These are phyloP conservation scores for Cystobasidiaceae sp. DNA, from an alignment of 1,284 basidiomycete species.

Conservation along the genomic window DNA sequence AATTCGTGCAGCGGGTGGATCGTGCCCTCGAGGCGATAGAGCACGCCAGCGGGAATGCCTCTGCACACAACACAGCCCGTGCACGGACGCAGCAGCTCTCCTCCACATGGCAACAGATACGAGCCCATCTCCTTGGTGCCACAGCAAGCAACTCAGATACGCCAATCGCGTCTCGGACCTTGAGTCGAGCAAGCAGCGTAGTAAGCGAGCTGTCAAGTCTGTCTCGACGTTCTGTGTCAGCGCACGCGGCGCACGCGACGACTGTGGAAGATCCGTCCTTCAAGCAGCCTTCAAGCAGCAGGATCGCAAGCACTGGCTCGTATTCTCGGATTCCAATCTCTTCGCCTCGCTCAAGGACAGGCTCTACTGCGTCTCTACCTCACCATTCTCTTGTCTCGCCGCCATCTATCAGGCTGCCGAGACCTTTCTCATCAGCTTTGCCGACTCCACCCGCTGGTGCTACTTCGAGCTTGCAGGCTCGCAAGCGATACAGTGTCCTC, in stretches of 20 bases:
- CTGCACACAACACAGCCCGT: too few species aligned
- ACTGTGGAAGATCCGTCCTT: too few species aligned
- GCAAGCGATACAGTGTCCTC: neutral
- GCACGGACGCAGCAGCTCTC: too few species aligned
- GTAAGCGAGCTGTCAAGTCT: neutral
- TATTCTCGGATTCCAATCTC: slow-evolving; percentile 8
- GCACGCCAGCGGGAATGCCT: neutral
- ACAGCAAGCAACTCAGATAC: too few species aligned
- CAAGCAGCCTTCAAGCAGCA: neutral
- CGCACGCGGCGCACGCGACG: neutral
- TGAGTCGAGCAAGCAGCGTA: slow-evolving; percentile 2
- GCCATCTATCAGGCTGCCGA: neutral
- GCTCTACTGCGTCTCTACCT: neutral
- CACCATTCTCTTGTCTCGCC: neutral
- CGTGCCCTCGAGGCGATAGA: neutral
- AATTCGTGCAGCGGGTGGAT: neutral
- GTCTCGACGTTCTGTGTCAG: too few species aligned
- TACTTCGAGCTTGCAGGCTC: neutral
- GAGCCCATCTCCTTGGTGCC: neutral
- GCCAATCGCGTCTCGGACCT: neutral
- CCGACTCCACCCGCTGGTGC: neutral
- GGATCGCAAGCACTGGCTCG: neutral
- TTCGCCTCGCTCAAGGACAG: neutral
- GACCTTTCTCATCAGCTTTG: neutral
- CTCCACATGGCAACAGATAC: too few species aligned